Evolutionary conservation across 352 stramenopile genomes (phyloP).

Genomic region (Peronosclerospora sorghi): DNA sequence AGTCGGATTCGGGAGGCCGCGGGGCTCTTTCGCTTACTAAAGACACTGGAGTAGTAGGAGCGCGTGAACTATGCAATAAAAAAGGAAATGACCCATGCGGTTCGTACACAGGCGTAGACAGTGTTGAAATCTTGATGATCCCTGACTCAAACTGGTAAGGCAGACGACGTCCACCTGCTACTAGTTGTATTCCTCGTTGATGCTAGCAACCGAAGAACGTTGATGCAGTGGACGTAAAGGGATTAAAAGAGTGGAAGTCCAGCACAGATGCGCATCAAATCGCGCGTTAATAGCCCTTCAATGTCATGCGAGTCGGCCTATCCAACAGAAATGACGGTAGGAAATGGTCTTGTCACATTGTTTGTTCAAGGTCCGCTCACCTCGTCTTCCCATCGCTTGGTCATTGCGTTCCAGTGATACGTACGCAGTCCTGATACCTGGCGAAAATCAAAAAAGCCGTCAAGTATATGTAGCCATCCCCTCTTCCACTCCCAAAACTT

Average conservation of each 20-base stretch:
- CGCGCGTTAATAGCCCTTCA: constrained; percentile 66
- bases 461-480: no score
- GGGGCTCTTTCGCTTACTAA: constrained; percentile 94
- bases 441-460: not conserved
- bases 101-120: no score
- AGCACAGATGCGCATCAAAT: constrained; percentile 69
- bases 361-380: constrained; percentile 12
- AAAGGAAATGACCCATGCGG: constrained; percentile 3
- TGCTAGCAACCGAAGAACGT: no score
- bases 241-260: constrained; percentile 61
- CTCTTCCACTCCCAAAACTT: no score
- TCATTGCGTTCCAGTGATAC: constrained; percentile 69
- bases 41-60: constrained; percentile 87
- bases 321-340: constrained; percentile 3
- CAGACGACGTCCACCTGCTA: no score
- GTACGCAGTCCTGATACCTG: constrained; percentile 61
- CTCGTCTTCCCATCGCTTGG: constrained; percentile 68
- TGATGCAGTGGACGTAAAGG: no score
- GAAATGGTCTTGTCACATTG: not conserved
- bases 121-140: no score
- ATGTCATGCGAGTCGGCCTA: constrained; percentile 69
- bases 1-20: constrained; percentile 95
- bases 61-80: constrained; percentile 12
- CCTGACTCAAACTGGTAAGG: no score
- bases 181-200: no score